A percentile compares a stretch with the other conserved stretches of the same genome.
These are phyloP conservation scores for Priceomyces fermenticarens DNA, from an alignment of 805 yeast species.

Conservation along the genomic window DNA sequence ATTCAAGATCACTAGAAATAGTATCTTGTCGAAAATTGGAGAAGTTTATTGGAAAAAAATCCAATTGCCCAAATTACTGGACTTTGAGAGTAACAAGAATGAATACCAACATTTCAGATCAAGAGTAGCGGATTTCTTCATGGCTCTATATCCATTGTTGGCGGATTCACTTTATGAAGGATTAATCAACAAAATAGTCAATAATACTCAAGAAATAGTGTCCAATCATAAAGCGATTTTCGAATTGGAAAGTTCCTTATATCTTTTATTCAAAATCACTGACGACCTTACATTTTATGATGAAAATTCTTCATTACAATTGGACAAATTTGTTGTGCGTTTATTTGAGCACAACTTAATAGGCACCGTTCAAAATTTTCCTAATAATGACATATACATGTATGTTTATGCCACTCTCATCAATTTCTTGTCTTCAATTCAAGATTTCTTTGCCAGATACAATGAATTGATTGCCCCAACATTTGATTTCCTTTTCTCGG, in stretches of 20 bases:
- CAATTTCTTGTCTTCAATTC: slow-evolving; percentile 56
- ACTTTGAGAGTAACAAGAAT: slow-evolving; percentile 30
- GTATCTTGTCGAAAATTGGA: slow-evolving; percentile 51
- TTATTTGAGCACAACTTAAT: slow-evolving; percentile 23
- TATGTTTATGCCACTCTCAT: slow-evolving; percentile 44
- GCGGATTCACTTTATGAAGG: slow-evolving; percentile 49
- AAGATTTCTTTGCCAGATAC: slow-evolving; percentile 52
- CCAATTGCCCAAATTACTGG: slow-evolving; percentile 39
- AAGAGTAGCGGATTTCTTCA: slow-evolving; percentile 76
- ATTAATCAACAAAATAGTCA: slow-evolving; percentile 35
- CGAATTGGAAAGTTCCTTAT: slow-evolving; percentile 62
- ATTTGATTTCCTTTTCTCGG: slow-evolving; percentile 52
- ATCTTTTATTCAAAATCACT: slow-evolving; percentile 53
- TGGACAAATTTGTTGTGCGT: slow-evolving; percentile 23
- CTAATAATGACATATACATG: slow-evolving; percentile 6
- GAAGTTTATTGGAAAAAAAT: slow-evolving; percentile 68
- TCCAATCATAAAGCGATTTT: slow-evolving; percentile 17
- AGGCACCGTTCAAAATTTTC: slow-evolving; percentile 11
- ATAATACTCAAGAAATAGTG: slow-evolving; percentile 12
- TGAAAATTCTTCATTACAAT: slow-evolving; percentile 21
- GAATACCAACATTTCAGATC: slow-evolving; percentile 70
- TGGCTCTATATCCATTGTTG: slow-evolving; percentile 63
- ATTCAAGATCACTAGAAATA: slow-evolving; percentile 16
- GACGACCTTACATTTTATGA: slow-evolving; percentile 47
- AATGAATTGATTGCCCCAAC: slow-evolving; percentile 44